These are phyloP conservation scores for Moesziomyces parantarcticus DNA, from an alignment of 1,284 basidiomycete genomes.

Conservation along the genomic window DNA sequence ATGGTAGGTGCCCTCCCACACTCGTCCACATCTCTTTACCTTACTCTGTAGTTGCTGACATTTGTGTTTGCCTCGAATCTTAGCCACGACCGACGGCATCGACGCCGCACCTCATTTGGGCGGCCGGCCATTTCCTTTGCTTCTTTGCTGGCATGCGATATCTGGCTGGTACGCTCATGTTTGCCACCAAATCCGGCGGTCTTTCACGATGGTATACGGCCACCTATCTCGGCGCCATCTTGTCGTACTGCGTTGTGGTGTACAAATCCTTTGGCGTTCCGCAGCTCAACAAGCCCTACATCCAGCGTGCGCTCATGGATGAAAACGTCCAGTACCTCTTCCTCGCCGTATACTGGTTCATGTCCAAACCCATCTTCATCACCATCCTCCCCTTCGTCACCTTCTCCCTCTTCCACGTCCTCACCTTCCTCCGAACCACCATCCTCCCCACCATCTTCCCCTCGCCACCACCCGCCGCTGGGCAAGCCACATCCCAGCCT, in stretches of 20 bases:
- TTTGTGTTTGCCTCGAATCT: not conserved
- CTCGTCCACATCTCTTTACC: too few species aligned
- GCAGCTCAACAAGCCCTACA: constrained; percentile 63
- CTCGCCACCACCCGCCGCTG: constrained; percentile 39
- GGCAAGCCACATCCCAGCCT: constrained; percentile 22
- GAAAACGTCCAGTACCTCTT: constrained; percentile 68
- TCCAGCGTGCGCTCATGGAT: constrained; percentile 67
- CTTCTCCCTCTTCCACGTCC: constrained; percentile 68
- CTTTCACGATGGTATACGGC: constrained; percentile 63
- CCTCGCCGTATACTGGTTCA: constrained; percentile 68
- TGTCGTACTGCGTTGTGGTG: constrained; percentile 67
- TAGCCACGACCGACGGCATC: constrained; percentile 58
- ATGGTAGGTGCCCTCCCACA: too few species aligned
- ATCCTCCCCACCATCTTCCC: constrained; percentile 58
- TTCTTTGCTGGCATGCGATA: constrained; percentile 65
- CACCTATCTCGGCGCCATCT: constrained; percentile 66
- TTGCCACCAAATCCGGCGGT: constrained; percentile 48
- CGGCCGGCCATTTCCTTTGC: constrained; percentile 66
- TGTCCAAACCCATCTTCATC: constrained; percentile 66
- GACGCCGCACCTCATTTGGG: constrained; percentile 68
- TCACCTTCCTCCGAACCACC: constrained; percentile 62
- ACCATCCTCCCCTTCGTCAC: constrained; percentile 67
- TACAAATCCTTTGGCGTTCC: constrained; percentile 67
- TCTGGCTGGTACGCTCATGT: constrained; percentile 54
- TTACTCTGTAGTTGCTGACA: constrained; percentile 5